Evolutionary conservation across 2,329 filamentous ascomycete genomes (phyloP).

Genomic region (Fusarium sarcochroum): DNA sequence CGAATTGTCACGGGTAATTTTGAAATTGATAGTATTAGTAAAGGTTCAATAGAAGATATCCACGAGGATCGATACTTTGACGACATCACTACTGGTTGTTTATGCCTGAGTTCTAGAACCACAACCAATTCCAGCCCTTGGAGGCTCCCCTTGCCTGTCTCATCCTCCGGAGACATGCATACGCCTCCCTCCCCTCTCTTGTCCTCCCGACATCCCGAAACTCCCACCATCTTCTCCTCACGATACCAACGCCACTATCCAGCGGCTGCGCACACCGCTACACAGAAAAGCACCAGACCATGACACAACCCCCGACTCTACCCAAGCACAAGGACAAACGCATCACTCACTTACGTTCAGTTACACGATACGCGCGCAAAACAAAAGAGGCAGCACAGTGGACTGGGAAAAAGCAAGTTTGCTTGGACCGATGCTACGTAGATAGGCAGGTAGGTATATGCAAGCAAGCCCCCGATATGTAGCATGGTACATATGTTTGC

Average conservation of each 20-base stretch:
- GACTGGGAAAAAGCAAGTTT: not conserved
- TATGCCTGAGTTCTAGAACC: conserved; percentile 4
- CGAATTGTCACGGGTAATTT: not conserved
- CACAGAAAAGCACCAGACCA: conserved; percentile 26
- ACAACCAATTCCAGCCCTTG: not conserved
- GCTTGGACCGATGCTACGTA: conserved; percentile 1
- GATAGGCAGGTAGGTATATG: conserved; percentile 12
- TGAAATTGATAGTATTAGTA: conserved; percentile 9
- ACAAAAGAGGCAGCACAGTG: not conserved
- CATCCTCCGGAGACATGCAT: conserved; percentile 6
- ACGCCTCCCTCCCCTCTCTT: conserved; percentile 16
- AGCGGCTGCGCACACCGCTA: conserved; percentile 30
- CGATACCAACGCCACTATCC: conserved; percentile 7
- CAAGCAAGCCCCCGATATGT: not conserved
- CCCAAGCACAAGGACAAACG: conserved; percentile 7
- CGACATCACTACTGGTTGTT: not conserved
- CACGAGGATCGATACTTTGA: not conserved
- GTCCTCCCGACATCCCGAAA: conserved; percentile 22
- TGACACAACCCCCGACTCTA: conserved; percentile 23
- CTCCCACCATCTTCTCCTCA: conserved; percentile 24
- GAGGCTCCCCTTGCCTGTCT: conserved; percentile 6
- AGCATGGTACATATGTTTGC: conserved; percentile 3
- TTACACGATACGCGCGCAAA: conserved; percentile 3
- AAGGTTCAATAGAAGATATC: conserved; percentile 24
- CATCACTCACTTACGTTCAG: not conserved